A percentile compares a stretch with the other conserved stretches of the same genome.
Conservation (phyloP, 805 yeast genomes). For the Kurtzmaniella fragi region DNA sequence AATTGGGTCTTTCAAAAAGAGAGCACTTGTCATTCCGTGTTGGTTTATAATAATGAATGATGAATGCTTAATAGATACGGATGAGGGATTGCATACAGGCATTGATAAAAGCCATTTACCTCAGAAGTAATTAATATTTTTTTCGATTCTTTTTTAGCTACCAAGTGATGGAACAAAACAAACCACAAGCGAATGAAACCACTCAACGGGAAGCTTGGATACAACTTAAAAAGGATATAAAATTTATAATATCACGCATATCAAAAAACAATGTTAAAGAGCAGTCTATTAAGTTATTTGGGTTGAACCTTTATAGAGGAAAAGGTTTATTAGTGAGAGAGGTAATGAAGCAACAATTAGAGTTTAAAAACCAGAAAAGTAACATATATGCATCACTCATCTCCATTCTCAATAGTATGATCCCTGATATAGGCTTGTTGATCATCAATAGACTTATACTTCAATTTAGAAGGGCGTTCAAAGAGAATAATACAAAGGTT, state of each 20-base stretch:
- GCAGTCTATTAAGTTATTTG: constrained; percentile 46
- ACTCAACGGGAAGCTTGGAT: constrained; percentile 58
- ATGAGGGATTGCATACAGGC: too few species aligned
- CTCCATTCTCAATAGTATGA: constrained; percentile 56
- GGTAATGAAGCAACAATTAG: constrained; percentile 50
- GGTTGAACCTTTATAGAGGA: constrained; percentile 54
- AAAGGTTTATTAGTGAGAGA: constrained; percentile 55
- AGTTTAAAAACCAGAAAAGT: constrained; percentile 32
- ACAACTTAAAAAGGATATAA: constrained; percentile 40
- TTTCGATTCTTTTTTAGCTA: too few species aligned
- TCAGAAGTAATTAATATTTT: too few species aligned
- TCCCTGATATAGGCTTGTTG: constrained; percentile 65
- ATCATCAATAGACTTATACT: constrained; percentile 48
- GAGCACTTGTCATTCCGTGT: not conserved
- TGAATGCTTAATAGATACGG: too few species aligned
- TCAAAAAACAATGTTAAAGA: constrained; percentile 43
- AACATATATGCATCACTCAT: constrained; percentile 54
- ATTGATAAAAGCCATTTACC: too few species aligned
- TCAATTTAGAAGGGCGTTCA: constrained; percentile 53
- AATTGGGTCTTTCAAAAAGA: constrained; percentile 11
- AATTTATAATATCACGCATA: constrained; percentile 44
- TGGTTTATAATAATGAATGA: too few species aligned
- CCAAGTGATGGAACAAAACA: too few species aligned
- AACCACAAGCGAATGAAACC: constrained; percentile 16
- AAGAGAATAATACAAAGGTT: constrained; percentile 37